These are phyloP conservation scores for Apiotrichum montevideense DNA, from an alignment of 1,284 basidiomycete genomes.

Conservation along the genomic window DNA sequence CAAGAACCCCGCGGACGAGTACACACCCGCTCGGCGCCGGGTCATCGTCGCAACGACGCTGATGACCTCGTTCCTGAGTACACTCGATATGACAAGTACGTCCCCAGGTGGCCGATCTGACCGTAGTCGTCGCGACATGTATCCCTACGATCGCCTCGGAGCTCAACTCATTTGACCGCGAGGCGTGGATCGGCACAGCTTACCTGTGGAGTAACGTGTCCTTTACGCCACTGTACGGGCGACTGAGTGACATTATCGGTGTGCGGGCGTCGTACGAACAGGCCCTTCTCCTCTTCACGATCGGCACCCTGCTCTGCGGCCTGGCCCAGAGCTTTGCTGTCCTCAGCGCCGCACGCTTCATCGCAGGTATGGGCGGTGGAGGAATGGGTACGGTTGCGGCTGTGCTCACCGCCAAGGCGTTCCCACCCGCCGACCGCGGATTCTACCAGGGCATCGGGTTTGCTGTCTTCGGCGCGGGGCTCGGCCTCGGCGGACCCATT, in stretches of 20 bases:
- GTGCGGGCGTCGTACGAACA: constrained; percentile 65
- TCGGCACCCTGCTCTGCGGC: constrained; percentile 74
- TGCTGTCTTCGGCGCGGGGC: constrained; percentile 50
- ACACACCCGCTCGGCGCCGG: constrained; percentile 9
- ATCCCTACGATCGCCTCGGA: constrained; percentile 28
- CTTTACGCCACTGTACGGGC: constrained; percentile 82
- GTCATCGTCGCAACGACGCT: constrained; percentile 22
- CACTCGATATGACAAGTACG: constrained; percentile 27
- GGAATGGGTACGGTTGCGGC: constrained; percentile 30
- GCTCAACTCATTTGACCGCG: constrained; percentile 22
- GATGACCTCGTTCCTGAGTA: constrained; percentile 22
- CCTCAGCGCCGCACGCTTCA: constrained; percentile 66
- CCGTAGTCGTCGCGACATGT: constrained; percentile 28
- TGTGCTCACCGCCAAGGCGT: constrained; percentile 42
- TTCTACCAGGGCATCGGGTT: constrained; percentile 86
- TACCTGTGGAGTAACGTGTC: constrained; percentile 48
- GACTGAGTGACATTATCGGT: constrained; percentile 77
- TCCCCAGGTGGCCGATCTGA: neutral
- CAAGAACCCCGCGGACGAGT: neutral
- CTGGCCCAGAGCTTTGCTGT: constrained; percentile 73
- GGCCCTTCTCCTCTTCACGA: constrained; percentile 69
- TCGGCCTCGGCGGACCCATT: constrained; percentile 53
- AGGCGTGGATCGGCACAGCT: constrained; percentile 32
- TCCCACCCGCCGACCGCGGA: constrained; percentile 74
- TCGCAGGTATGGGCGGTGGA: constrained; percentile 78